A percentile compares a stretch with the other conserved stretches of the same genome.
Evolutionary conservation across 345 rosid genomes (phyloP).

Genomic region (Arabidopsis suecica): DNA sequence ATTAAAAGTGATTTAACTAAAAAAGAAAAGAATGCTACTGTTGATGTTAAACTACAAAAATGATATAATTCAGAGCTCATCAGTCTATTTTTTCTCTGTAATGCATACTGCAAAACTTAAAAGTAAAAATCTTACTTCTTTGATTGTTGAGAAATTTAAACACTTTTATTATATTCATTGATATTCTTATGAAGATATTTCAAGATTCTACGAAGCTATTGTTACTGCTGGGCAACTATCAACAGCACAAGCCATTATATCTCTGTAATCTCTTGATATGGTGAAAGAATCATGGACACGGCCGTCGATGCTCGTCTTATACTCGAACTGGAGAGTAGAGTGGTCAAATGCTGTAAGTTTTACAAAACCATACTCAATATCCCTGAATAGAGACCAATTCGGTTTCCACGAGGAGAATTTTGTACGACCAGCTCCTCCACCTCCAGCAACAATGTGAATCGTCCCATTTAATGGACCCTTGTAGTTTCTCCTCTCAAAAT

Average conservation of each 20-base stretch:
- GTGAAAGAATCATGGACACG: slow-evolving; percentile 66
- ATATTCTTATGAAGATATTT: no score
- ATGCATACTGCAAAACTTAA: no score
- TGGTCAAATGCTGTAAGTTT: slow-evolving; percentile 66
- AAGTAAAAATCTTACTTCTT: no score
- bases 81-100: no score
- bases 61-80: slow-evolving; percentile 29
- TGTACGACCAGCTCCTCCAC: slow-evolving; percentile 64
- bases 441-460: slow-evolving; percentile 73
- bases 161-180: no score
- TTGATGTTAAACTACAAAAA: no score
- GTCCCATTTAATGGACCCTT: slow-evolving; percentile 62
- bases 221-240: slow-evolving; percentile 67
- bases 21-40: no score
- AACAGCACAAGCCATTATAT: slow-evolving; percentile 59
- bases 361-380: slow-evolving; percentile 55
- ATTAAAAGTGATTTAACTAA: no score
- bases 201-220: slow-evolving; percentile 51
- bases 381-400: slow-evolving; percentile 59
- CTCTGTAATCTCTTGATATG: slow-evolving; percentile 59
- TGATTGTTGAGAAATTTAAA: no score
- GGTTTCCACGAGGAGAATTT: slow-evolving; percentile 28
- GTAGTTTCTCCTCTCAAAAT: slow-evolving; percentile 51
- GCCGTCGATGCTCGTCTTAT: slow-evolving; percentile 74
- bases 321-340: slow-evolving; percentile 62